These are phyloP conservation scores for Rhexocercosporidium sp. DNA, from an alignment of 2,329 filamentous ascomycete genomes.

Conservation along the genomic window DNA sequence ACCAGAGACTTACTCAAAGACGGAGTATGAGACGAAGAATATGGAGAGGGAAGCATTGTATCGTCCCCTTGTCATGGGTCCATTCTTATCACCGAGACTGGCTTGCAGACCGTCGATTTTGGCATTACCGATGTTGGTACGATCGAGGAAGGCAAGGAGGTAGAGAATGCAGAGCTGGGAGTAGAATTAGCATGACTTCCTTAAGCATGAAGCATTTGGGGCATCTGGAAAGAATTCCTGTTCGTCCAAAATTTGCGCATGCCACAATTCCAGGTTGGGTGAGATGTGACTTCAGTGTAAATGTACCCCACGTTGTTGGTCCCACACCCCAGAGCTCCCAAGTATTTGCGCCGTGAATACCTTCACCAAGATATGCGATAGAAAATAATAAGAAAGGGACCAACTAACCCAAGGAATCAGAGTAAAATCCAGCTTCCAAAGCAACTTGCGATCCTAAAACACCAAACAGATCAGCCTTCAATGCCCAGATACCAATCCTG, in stretches of 20 bases:
- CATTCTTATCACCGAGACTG: constrained; percentile 53
- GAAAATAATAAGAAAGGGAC: neutral
- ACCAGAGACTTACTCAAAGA: constrained; percentile 60
- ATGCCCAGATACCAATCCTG: neutral
- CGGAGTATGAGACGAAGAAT: constrained; percentile 85
- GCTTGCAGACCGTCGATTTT: constrained; percentile 64
- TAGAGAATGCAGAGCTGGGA: constrained; percentile 71
- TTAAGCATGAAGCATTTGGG: neutral
- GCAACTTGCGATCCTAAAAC: constrained; percentile 63
- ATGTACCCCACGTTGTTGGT: neutral
- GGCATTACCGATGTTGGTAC: constrained; percentile 82
- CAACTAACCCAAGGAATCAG: constrained; percentile 61
- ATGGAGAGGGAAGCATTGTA: constrained; percentile 81
- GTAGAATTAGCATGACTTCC: constrained; percentile 18
- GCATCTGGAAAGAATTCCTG: no score
- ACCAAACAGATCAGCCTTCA: neutral
- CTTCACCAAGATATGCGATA: neutral
- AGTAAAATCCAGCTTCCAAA: constrained; percentile 65
- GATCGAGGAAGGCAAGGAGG: constrained; percentile 74
- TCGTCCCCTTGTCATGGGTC: constrained; percentile 59
- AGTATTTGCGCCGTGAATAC: neutral
- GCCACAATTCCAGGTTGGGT: no score
- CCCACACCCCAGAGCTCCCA: neutral
- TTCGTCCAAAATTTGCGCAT: no score
- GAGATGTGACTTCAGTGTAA: neutral